Base-by-base conservation (phyloP, 2,329 filamentous ascomycete genomes). In the Curvularia spicifera region DNA sequence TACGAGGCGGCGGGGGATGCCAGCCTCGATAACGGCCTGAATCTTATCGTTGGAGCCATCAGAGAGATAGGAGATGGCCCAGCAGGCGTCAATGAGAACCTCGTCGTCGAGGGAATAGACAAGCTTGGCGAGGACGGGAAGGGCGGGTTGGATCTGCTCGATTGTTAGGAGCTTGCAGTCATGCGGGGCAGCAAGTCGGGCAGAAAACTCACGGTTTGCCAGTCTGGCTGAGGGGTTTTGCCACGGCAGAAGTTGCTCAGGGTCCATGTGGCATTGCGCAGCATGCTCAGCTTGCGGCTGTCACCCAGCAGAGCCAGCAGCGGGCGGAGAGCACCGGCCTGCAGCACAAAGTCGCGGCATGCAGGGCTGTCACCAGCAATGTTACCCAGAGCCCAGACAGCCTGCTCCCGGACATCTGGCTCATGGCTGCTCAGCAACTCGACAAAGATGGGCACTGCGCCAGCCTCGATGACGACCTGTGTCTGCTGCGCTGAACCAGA, bases 191-290 rank as follows among this genome's bases (percentile, higher is more conserved):
- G 35, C 6, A 4, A 2, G 33, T 22, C 35, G 43, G 29, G 29
- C 29, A 31, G 29, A 31, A 12, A 35, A 85, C 91, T 80, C 85
- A 97, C 93, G 37, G 92, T 97, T 75, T 88, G 87, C 95, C 95
- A 99, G 77, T 99, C 95, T 46, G 95, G 95, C 82, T 99, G 95
- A 51, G 95, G 95, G 8, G 94, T 97, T 87, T 99, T 99, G 81
- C 95, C 95, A 84, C 95, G 92, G 83, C 95, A 99, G 83, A 99
- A 99, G 85, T 99, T 99, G 86, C 95, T 98, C 56, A 99, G 83
- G 44, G 95, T 99, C 95, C 95, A 99, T 24, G 95, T 99, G 35
- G 95, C 95, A 78, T 99, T 99, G 69, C 95, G 87, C 51, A 99
- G 89, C 95, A 99, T 99, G 85, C 93, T 98, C 57, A 99, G 84